These are phyloP conservation scores for Acacia acuminata DNA, from an alignment of 306 rosid species.

Conservation along the genomic window DNA sequence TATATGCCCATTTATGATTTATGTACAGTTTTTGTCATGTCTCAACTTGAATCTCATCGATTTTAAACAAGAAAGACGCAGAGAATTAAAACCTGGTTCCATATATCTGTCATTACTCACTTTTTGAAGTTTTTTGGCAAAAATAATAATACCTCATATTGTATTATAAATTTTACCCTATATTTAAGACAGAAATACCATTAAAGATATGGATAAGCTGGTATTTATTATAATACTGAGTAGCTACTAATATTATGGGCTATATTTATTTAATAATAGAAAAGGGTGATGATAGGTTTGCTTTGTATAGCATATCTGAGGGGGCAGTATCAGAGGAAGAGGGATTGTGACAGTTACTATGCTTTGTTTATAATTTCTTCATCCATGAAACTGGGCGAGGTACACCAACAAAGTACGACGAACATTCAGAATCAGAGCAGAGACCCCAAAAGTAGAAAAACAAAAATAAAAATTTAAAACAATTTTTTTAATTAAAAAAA, in stretches of 20 bases:
- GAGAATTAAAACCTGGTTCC: neutral
- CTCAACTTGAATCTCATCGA: no score
- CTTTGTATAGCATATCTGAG: neutral
- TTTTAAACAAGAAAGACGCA: neutral
- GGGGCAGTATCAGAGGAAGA: neutral
- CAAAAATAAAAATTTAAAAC: neutral
- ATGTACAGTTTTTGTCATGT: neutral
- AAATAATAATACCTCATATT: no score
- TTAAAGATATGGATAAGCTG: no score
- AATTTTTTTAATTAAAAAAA: no score
- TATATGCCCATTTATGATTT: neutral
- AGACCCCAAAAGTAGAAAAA: neutral
- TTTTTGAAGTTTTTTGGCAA: no score
- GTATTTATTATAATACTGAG: no score
- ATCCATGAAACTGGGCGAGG: slow-evolving; percentile 30
- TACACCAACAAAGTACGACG: slow-evolving; percentile 45
- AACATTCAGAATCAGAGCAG: slow-evolving; percentile 28
- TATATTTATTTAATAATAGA: neutral
- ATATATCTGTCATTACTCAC: no score
- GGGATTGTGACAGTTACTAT: neutral
- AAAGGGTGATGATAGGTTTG: neutral
- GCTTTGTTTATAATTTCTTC: slow-evolving; percentile 27
- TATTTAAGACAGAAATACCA: no score
- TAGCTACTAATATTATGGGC: neutral
- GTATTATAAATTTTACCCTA: no score